Conservation (phyloP, 2,329 filamentous ascomycete species). For the Elsinoe australis region DNA sequence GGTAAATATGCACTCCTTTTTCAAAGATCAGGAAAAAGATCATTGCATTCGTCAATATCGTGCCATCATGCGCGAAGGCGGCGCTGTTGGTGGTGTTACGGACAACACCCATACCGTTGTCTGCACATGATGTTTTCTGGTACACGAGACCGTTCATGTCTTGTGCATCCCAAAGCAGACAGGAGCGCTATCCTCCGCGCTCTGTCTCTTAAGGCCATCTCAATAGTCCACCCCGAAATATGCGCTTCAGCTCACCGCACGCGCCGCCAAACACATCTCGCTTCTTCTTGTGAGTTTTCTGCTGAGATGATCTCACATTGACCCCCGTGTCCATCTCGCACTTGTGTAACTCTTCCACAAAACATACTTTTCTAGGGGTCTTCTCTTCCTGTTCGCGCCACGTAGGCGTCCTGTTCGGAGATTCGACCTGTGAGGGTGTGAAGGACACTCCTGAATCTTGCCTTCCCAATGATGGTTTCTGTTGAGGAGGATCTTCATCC, state of each 20-base stretch:
- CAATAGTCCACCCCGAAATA: slow-evolving; percentile 13
- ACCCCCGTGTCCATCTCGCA: slow-evolving; percentile 1
- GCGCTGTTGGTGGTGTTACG: background rate
- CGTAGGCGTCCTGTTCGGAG: background rate
- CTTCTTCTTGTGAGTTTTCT: slow-evolving; percentile 3
- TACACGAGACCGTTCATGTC: no score
- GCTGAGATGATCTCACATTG: slow-evolving; percentile 1
- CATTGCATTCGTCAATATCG: background rate
- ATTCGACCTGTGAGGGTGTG: background rate
- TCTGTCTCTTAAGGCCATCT: slow-evolving; percentile 6
- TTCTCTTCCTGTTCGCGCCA: background rate
- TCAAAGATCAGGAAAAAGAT: background rate
- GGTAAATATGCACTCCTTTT: background rate
- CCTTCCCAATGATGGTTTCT: slow-evolving; percentile 2
- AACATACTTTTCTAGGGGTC: slow-evolving; percentile 6
- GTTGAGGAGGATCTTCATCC: slow-evolving; percentile 1
- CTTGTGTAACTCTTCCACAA: slow-evolving; percentile 9
- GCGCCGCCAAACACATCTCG: slow-evolving; percentile 13
- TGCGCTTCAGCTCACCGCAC: slow-evolving; percentile 15
- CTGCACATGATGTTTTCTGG: no score
- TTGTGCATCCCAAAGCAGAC: background rate
- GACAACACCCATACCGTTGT: background rate
- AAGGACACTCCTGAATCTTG: slow-evolving; percentile 10
- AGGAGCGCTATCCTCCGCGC: slow-evolving; percentile 1
- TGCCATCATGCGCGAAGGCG: background rate